These are phyloP conservation scores for Tylopilus felleus DNA, from an alignment of 768 basidiomycete species.

Conservation along the genomic window DNA sequence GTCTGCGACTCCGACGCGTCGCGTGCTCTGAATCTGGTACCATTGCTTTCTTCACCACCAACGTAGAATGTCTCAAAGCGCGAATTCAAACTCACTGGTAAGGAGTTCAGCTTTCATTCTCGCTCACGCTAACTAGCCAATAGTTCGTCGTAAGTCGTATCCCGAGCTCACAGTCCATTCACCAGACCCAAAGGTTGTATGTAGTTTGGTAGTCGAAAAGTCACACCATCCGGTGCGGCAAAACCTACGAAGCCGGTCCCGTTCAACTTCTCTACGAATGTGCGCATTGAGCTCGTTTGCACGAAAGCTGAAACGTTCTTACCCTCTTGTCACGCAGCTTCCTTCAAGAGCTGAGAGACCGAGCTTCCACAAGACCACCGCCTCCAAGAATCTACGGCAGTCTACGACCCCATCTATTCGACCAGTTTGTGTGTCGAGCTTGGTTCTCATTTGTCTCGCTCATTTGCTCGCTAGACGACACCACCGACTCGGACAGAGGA, in stretches of 20 bases:
- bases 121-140: background rate
- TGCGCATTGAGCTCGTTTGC: background rate
- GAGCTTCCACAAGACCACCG: background rate
- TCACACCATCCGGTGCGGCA: background rate
- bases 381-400: background rate
- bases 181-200: background rate
- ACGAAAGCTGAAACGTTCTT: background rate
- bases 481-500: background rate
- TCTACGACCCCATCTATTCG: background rate
- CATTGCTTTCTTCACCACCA: background rate
- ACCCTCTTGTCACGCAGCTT: background rate
- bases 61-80: background rate
- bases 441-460: background rate
- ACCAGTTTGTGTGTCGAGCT: background rate
- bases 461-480: background rate
- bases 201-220: conserved; percentile 9
- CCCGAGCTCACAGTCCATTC: too few species aligned
- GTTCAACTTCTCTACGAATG: conserved; percentile 6
- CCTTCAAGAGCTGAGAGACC: background rate
- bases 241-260: background rate
- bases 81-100: background rate
- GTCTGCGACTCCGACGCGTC: background rate
- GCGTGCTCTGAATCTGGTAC: background rate
- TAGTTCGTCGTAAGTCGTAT: conserved; percentile 7
- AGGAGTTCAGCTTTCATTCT: background rate